Conservation (phyloP, 1,284 basidiomycete genomes). For the Exobasidium rhododendri region DNA sequence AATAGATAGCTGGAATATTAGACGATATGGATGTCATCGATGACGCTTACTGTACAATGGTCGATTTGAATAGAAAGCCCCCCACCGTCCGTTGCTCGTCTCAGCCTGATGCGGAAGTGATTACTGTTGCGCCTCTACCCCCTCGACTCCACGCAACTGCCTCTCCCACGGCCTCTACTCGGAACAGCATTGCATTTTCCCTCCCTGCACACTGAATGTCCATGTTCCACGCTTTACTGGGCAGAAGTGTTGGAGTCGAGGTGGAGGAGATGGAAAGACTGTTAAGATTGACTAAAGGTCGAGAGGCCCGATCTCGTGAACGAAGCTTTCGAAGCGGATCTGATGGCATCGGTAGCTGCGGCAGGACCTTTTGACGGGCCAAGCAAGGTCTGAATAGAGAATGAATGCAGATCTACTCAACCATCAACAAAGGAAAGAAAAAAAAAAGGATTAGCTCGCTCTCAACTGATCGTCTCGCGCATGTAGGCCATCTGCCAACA, state of each 20-base stretch:
- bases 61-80: too few relatives aligned
- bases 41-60: too few relatives aligned
- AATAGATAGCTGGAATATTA: too few relatives aligned
- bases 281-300: constrained; percentile 2
- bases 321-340: constrained; percentile 5
- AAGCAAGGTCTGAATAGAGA: neutral
- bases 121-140: neutral
- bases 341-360: constrained; percentile 7
- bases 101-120: too few relatives aligned
- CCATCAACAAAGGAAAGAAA: neutral
- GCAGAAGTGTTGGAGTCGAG: neutral
- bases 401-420: constrained; percentile 6
- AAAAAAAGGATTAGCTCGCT: too few relatives aligned
- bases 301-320: neutral
- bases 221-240: constrained; percentile 7
- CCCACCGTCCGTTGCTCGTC: too few relatives aligned
- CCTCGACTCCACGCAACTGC: constrained; percentile 9
- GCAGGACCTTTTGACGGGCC: neutral
- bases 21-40: too few relatives aligned
- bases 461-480: neutral
- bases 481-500: neutral
- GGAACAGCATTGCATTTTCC: constrained; percentile 11
- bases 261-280: constrained; percentile 5
- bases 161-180: constrained; percentile 1
- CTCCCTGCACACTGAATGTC: neutral